A percentile compares a stretch with the other conserved stretches of the same genome.
phyloP scores from a whole-genome alignment of 768 basidiomycete species.

The Jaapia argillacea region DNA sequence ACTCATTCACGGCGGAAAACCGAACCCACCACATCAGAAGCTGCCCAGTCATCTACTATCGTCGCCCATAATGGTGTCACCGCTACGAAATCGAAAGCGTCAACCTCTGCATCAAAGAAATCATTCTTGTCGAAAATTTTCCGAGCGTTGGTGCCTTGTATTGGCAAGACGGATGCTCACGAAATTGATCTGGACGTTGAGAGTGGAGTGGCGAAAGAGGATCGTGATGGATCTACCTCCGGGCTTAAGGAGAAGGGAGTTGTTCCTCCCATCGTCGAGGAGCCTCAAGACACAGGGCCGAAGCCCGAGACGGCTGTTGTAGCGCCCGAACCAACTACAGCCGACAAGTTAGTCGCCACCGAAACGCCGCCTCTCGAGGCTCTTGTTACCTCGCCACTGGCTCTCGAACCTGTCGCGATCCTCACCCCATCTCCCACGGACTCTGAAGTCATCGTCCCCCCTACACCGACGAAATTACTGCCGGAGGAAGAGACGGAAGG shows the following conservation, averaged over 20 bases:
- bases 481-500: constrained; percentile 77
- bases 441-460: constrained; percentile 31
- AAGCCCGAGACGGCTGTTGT: constrained; percentile 10
- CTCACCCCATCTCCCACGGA: constrained; percentile 19
- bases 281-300: constrained; percentile 21
- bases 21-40: constrained; percentile 24
- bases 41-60: constrained; percentile 21
- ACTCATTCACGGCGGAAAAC: constrained; percentile 19
- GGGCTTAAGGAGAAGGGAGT: constrained; percentile 8
- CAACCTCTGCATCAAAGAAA: constrained; percentile 28
- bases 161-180: constrained; percentile 42
- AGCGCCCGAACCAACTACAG: not conserved
- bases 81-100: constrained; percentile 13
- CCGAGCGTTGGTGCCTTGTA: constrained; percentile 55
- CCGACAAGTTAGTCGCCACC: constrained; percentile 5
- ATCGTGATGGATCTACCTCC: too few species aligned
- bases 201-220: constrained; percentile 12
- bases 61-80: constrained; percentile 12
- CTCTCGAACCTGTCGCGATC: constrained; percentile 9
- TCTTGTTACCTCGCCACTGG: constrained; percentile 13
- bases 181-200: constrained; percentile 21
- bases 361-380: constrained; percentile 12
- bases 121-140: constrained; percentile 54
- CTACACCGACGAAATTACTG: constrained; percentile 39
- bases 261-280: constrained; percentile 3